Conservation (phyloP, 495 filamentous ascomycete species). For the Halenospora varia region DNA sequence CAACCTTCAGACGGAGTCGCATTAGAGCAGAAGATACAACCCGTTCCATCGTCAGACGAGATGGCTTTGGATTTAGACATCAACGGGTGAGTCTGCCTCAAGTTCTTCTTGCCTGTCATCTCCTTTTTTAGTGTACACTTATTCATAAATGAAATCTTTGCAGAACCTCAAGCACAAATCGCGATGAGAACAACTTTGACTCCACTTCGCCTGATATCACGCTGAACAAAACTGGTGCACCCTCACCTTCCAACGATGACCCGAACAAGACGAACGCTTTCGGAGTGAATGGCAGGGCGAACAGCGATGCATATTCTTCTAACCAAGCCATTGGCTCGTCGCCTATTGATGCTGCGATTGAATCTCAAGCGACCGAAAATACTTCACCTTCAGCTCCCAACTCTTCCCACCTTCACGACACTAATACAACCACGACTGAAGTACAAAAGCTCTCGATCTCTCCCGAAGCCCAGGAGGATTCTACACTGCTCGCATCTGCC, state of each 20-base stretch:
- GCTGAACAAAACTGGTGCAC: slow-evolving; percentile 7
- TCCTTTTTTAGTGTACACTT: slow-evolving; percentile 18
- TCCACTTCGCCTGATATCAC: slow-evolving; percentile 18
- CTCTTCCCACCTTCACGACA: slow-evolving; percentile 16
- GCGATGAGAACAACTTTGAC: slow-evolving; percentile 25
- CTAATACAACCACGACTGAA: slow-evolving; percentile 16
- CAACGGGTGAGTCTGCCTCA: slow-evolving; percentile 41
- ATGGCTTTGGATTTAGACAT: slow-evolving; percentile 40
- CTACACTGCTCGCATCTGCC: background rate
- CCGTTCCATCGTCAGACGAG: slow-evolving; percentile 38
- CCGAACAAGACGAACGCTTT: background rate
- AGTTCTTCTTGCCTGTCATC: slow-evolving; percentile 8
- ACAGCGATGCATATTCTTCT: slow-evolving; percentile 15
- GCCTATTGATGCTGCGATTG: slow-evolving; percentile 18
- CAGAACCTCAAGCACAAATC: slow-evolving; percentile 25
- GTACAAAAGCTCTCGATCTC: slow-evolving; percentile 1
- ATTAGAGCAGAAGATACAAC: slow-evolving; percentile 43
- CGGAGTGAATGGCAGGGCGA: slow-evolving; percentile 16
- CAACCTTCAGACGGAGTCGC: slow-evolving; percentile 39
- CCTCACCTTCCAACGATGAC: slow-evolving; percentile 1
- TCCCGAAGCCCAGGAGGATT: background rate
- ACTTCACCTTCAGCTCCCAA: slow-evolving; percentile 9
- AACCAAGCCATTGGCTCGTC: slow-evolving; percentile 11
- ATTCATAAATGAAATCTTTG: slow-evolving; percentile 21
- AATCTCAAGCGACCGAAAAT: slow-evolving; percentile 13